Conservation (phyloP, 768 basidiomycete genomes). For the Russula emetica region DNA sequence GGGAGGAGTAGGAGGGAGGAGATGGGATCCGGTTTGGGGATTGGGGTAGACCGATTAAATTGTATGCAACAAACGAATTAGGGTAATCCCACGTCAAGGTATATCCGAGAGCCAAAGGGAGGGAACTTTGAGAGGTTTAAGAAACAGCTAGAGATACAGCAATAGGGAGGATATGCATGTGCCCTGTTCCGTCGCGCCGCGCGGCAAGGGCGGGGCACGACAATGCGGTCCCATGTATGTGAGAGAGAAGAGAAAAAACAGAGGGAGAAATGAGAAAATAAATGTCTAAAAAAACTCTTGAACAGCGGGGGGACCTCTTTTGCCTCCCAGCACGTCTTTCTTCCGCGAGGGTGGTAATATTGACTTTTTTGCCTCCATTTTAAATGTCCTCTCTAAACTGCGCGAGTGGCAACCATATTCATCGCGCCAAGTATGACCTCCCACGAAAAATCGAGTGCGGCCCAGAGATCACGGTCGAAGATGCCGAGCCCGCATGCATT, state of each 20-base stretch:
- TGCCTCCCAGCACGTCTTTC: not conserved
- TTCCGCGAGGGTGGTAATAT: not conserved
- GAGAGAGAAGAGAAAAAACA: not conserved
- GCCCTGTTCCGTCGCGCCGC: slow-evolving; percentile 23
- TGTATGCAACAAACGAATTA: slow-evolving; percentile 14
- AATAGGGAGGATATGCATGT: slow-evolving; percentile 15
- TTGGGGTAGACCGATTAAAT: not conserved
- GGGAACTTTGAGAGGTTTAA: not conserved
- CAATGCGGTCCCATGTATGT: slow-evolving; percentile 15
- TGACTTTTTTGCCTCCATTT: not conserved
- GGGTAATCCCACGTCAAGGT: slow-evolving; percentile 17
- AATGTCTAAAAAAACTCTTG: not conserved
- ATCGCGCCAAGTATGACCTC: slow-evolving; percentile 59
- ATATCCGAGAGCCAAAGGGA: slow-evolving; percentile 8
- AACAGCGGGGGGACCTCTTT: not conserved
- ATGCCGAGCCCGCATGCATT: slow-evolving; percentile 69
- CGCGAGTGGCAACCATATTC: slow-evolving; percentile 33
- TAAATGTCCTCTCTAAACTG: slow-evolving; percentile 9
- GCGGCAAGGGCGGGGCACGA: slow-evolving; percentile 21
- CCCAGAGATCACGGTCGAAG: slow-evolving; percentile 62
- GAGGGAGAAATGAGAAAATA: not conserved
- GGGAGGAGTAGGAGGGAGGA: too few species aligned
- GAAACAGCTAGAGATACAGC: slow-evolving; percentile 27
- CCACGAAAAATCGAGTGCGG: slow-evolving; percentile 63
- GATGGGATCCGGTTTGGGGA: not conserved